Conservation (phyloP, 2,329 filamentous ascomycete genomes). For the Orbilia javanica region DNA sequence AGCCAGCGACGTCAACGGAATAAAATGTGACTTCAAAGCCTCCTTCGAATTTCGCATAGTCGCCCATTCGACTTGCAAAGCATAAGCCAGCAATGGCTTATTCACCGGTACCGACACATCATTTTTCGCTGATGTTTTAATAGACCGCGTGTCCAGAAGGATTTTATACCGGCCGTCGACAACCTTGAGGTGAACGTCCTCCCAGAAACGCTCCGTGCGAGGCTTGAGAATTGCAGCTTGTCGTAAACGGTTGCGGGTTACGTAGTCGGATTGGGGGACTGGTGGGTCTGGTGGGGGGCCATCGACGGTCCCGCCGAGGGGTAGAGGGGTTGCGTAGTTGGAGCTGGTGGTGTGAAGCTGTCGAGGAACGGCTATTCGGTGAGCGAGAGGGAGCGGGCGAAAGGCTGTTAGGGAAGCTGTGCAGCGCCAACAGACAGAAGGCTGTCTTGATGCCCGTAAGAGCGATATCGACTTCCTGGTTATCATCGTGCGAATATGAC, state of each 20-base stretch:
- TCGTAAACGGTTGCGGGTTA: constrained; percentile 26
- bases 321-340: constrained; percentile 46
- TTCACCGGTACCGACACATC: constrained; percentile 78
- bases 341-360: constrained; percentile 30
- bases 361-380: constrained; percentile 23
- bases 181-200: constrained; percentile 48
- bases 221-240: constrained; percentile 41
- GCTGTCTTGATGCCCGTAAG: constrained; percentile 11
- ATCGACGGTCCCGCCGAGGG: constrained; percentile 52
- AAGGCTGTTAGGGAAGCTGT: constrained; percentile 6
- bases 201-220: constrained; percentile 54
- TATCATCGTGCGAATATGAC: constrained; percentile 33
- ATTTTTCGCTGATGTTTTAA: constrained; percentile 72
- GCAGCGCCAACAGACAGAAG: constrained; percentile 48
- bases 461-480: constrained; percentile 45
- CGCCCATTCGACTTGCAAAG: constrained; percentile 95
- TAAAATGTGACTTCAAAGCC: constrained; percentile 87
- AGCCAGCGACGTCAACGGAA: constrained; percentile 86
- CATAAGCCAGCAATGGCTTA: constrained; percentile 85
- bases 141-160: constrained; percentile 75
- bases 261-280: constrained; percentile 39
- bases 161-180: constrained; percentile 42
- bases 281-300: constrained; percentile 53
- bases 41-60: constrained; percentile 78
- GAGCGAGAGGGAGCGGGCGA: constrained; percentile 31